These are phyloP conservation scores for Diplotaxis tenuifolia DNA, from an alignment of 345 rosid species.

Conservation along the genomic window DNA sequence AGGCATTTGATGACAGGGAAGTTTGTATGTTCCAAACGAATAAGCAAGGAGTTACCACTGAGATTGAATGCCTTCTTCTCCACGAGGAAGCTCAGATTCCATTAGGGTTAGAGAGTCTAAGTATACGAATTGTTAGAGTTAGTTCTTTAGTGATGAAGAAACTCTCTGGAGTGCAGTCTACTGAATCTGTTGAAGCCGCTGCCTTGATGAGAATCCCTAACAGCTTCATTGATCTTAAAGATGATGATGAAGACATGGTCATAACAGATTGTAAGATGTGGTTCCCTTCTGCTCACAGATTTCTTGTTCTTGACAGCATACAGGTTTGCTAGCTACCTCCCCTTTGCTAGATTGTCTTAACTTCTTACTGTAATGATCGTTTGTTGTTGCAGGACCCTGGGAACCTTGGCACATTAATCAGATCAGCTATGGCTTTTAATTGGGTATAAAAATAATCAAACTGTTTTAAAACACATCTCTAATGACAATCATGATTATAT, in stretches of 20 bases:
- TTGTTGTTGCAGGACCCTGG: constrained; percentile 78
- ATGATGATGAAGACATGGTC: constrained; percentile 19
- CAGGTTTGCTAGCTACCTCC: constrained; percentile 55
- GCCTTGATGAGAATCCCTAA: constrained; percentile 77
- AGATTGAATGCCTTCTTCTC: constrained; percentile 62
- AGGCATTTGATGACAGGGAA: constrained; percentile 52
- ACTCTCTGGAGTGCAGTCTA: constrained; percentile 74
- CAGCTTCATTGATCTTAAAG: constrained; percentile 49
- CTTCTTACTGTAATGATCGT: background rate
- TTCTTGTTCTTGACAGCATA: constrained; percentile 82
- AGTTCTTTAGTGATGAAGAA: constrained; percentile 73
- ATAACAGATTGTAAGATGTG: constrained; percentile 45
- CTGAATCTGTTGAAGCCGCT: constrained; percentile 71
- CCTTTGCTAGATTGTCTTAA: background rate
- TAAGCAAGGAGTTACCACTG: constrained; percentile 34
- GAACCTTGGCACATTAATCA: constrained; percentile 81
- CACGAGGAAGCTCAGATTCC: constrained; percentile 60
- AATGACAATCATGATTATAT: background rate
- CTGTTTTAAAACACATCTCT: constrained; percentile 11
- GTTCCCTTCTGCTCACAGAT: constrained; percentile 63
- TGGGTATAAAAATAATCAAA: constrained; percentile 55
- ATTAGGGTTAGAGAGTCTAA: constrained; percentile 41
- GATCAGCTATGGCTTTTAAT: constrained; percentile 85
- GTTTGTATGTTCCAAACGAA: constrained; percentile 51
- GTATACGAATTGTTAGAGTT: constrained; percentile 45